Evolutionary conservation across 1,284 basidiomycete genomes (phyloP).

Genomic region (Thecaphora frezii): DNA sequence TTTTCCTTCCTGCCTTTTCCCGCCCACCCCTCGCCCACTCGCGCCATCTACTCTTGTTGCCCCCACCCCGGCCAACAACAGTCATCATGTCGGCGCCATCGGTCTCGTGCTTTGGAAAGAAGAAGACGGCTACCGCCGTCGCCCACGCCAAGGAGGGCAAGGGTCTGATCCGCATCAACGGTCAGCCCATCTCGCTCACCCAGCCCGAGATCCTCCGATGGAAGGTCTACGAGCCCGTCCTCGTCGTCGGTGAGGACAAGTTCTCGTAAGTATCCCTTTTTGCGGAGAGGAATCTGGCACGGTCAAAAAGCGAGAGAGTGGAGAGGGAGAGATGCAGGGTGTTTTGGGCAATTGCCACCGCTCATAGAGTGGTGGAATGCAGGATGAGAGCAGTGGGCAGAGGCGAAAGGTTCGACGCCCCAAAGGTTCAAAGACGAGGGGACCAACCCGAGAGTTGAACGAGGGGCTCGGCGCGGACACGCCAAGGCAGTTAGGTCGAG

Average conservation of each 20-base stretch:
- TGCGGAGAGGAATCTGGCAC: no score
- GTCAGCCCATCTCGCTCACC: conserved; percentile 91
- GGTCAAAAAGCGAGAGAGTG: no score
- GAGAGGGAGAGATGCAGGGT: no score
- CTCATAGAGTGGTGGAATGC: no score
- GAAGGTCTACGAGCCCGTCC: conserved; percentile 86
- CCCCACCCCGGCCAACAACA: conserved; percentile 12
- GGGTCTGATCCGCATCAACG: conserved; percentile 95
- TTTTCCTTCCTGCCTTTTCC: background rate
- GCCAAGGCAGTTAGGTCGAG: no score
- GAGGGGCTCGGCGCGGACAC: no score
- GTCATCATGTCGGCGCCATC: conserved; percentile 51
- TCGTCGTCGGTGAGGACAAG: conserved; percentile 59
- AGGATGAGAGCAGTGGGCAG: no score
- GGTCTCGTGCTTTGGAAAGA: conserved; percentile 61
- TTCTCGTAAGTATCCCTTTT: conserved; percentile 52
- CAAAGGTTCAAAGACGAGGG: no score
- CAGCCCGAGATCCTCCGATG: conserved; percentile 87
- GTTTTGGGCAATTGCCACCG: no score
- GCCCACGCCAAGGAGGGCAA: conserved; percentile 73
- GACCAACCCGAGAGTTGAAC: no score
- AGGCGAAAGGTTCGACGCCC: no score
- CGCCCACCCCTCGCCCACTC: background rate
- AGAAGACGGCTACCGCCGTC: conserved; percentile 60
- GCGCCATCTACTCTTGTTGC: conserved; percentile 1